Base-by-base conservation (phyloP, 139 green algal genomes). In the Tetraselmis chui region DNA sequence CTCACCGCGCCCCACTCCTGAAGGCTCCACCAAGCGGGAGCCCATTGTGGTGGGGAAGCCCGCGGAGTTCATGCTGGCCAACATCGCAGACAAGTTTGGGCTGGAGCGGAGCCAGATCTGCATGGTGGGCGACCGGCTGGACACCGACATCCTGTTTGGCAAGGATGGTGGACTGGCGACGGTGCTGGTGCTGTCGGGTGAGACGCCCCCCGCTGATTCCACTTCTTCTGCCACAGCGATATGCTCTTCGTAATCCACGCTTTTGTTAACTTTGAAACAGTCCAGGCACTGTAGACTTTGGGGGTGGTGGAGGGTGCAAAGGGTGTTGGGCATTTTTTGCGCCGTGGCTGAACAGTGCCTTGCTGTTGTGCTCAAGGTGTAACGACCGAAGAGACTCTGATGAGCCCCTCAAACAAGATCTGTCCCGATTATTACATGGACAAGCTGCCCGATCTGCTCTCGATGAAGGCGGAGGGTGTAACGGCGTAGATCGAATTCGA, bases 61-160 rank as follows among this genome's bases (percentile, higher is more conserved):
- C 23, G 87, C 88, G 23, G 91, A 92, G 79, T 99, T 99, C 89
- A 99, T 99, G 96, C 89, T 99, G 74, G 92, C 94, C 29, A 97
- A 98, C 91, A 99, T 99, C 76, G 93, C 92, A 1, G 77, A 88
- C 31, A 88, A 82, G 83, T 93, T 84, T 75, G 89, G 86, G 59
- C 87, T 97, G 81, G 30, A 89, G 59, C 89, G 89, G 28, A 81
- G 93, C 29, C 89, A 99, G 89, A 99, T 99, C 84, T 98, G 94
- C 92, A 99, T 99, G 95, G 94, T 98, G 59, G 97, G 97, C 5
- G 97, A 99, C 88, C 89, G 97, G 29, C 94, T 99, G 74, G 97
- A 99, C 91, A 99, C 97, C 0, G 97, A 99, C 88, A 97, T 99
- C 81, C 87, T 97, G 77, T 99, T 99, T 87, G 97, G 97, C 32